These are phyloP conservation scores for Afroboletus lepidellus DNA, from an alignment of 1,284 basidiomycete species.

Conservation along the genomic window DNA sequence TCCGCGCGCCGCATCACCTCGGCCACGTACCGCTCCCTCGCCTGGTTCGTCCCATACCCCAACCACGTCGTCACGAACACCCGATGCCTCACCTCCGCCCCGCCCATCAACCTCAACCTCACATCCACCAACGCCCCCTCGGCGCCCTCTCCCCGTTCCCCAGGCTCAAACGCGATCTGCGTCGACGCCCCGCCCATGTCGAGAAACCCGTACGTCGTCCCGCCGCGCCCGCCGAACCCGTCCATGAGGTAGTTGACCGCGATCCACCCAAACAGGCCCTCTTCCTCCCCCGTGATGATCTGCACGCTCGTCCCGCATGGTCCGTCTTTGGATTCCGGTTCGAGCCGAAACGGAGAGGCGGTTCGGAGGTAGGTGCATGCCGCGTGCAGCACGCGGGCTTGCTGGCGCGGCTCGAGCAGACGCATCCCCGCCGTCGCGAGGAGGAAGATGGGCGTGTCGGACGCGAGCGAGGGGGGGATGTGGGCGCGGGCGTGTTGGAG, in stretches of 20 bases:
- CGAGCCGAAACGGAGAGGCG: constrained; percentile 77
- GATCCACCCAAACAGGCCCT: constrained; percentile 98
- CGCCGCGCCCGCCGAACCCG: constrained; percentile 71
- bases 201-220: constrained; percentile 93
- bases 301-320: constrained; percentile 89
- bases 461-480: constrained; percentile 82
- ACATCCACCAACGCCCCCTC: constrained; percentile 77
- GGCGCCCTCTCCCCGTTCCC: constrained; percentile 41
- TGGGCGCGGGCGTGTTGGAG: constrained; percentile 81
- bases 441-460: constrained; percentile 88
- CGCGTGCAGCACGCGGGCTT: constrained; percentile 69
- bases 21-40: constrained; percentile 87
- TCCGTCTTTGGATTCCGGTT: constrained; percentile 58
- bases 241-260: constrained; percentile 99
- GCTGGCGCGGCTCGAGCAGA: constrained; percentile 68
- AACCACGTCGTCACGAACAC: constrained; percentile 99
- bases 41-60: constrained; percentile 97
- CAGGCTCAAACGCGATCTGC: constrained; percentile 94
- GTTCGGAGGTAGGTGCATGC: constrained; percentile 77
- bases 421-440: constrained; percentile 99
- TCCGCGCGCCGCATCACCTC: constrained; percentile 60
- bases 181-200: constrained; percentile 99
- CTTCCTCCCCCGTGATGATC: constrained; percentile 97
- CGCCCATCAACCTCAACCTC: constrained; percentile 77
- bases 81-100: constrained; percentile 84